Base-by-base conservation (phyloP, 495 filamentous ascomycete genomes). In the Polyplosphaeria fusca region DNA sequence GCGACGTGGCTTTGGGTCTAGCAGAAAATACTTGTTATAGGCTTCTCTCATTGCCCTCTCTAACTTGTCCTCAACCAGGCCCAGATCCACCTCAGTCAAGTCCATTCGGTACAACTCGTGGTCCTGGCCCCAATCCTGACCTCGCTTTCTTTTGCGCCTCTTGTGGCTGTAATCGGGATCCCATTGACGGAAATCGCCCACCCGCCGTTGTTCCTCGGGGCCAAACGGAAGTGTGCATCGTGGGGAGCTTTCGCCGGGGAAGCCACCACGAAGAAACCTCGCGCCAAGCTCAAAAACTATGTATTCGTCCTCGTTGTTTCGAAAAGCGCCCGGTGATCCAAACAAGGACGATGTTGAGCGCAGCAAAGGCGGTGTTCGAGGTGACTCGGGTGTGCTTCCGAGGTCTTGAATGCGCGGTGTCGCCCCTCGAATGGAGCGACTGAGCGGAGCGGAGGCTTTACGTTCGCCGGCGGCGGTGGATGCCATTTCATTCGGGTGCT, bases 81-180 rank as follows among this genome's bases (percentile, higher is more conserved):
- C 87, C 20, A 95, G 62, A 67, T 96, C 86, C 2, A 87, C 60
- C 2, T 77, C 77, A 38, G 87, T 77, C 44, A 93, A 50, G 65
- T 96, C 88, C 56, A 81, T 77, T 28, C 77, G 77, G 87, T 91
- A 98, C 23, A 97, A 71, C 74, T 97, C 93, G 67, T 89, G 73
- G 20, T 83, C 78, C 16, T 77, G 72, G 13, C 81, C 80, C 91
- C 89, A 95, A 9, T 74, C 71, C n/a, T 78, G 70, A 19, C 32
- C 71, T 67, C 45, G 62, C 62, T 71, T 67, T 32, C 74, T 71
- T 40, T 74, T 73, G 60, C 69, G 64, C 25, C 52, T 65, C 72
- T 73, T 73, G 22, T 72, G 66, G 7, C 75, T 74, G 51, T 82
- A 80, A 14, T 75, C 77, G 3, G 78, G 65, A 59, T 82, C 73